A percentile compares a stretch with the other conserved stretches of the same genome.
These are phyloP conservation scores for Fusarium sp. DNA, from an alignment of 2,329 filamentous ascomycete genomes.

Conservation along the genomic window DNA sequence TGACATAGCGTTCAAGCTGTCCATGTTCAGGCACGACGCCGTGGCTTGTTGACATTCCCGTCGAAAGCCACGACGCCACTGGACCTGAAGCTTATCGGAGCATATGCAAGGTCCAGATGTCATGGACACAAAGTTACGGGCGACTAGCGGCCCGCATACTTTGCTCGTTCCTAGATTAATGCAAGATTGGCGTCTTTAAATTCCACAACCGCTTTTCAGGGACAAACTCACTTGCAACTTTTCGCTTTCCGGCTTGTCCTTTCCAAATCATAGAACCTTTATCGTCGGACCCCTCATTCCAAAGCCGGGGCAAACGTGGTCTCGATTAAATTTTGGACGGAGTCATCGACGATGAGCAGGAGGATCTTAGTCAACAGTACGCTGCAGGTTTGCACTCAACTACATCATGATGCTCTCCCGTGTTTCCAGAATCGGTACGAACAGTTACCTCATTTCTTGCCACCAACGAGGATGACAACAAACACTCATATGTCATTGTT, in stretches of 20 bases:
- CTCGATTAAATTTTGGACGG: constrained; percentile 9
- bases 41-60: constrained; percentile 23
- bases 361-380: not conserved
- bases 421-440: not conserved
- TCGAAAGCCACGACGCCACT: constrained; percentile 17
- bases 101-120: not conserved
- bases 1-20: constrained; percentile 5
- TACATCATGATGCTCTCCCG: constrained; percentile 1
- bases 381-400: not conserved
- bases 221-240: not conserved
- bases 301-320: not conserved
- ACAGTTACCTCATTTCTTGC: constrained; percentile 2
- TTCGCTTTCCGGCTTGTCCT: constrained; percentile 11
- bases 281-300: constrained; percentile 12
- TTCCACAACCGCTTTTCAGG: constrained; percentile 14
- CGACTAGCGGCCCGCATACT: not conserved
- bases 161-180: constrained; percentile 16
- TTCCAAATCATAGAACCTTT: not conserved
- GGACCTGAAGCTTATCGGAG: constrained; percentile 8
- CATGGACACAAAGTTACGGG: not conserved
- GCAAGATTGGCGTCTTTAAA: not conserved
- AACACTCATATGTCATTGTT: not conserved
- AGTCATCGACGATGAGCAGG: constrained; percentile 1
- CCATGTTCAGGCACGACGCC: not conserved
- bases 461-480: not conserved